phyloP scores from a whole-genome alignment of 768 basidiomycete species.

The Auricularia sp. region DNA sequence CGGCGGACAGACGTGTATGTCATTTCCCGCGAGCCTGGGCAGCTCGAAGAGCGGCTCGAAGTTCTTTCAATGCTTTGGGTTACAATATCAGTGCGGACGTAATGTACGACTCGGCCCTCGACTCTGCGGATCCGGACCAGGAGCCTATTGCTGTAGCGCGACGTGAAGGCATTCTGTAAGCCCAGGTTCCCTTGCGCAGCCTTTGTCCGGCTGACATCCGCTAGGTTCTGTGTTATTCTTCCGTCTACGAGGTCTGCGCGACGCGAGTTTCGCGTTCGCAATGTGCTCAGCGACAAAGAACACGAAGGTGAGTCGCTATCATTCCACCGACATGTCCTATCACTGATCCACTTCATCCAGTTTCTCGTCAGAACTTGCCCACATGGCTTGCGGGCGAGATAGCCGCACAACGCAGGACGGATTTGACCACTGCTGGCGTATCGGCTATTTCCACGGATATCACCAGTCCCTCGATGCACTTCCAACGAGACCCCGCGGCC shows the following conservation, averaged over 20 bases:
- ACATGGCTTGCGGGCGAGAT: conserved; percentile 69
- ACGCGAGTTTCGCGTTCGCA: conserved; percentile 71
- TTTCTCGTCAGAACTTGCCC: conserved; percentile 58
- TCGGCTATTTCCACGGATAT: background rate
- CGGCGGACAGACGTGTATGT: conserved; percentile 81
- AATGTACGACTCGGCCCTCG: conserved; percentile 70
- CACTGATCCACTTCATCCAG: conserved; percentile 25
- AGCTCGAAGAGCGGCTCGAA: conserved; percentile 68
- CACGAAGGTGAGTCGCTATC: conserved; percentile 44
- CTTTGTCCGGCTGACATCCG: too few species aligned
- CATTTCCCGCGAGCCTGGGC: conserved; percentile 65
- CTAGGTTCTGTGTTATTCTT: background rate
- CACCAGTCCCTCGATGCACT: background rate
- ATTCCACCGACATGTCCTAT: background rate
- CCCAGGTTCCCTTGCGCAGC: conserved; percentile 2
- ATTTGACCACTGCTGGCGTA: conserved; percentile 51
- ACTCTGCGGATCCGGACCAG: conserved; percentile 48
- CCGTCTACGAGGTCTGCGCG: conserved; percentile 18
- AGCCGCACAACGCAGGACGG: conserved; percentile 67
- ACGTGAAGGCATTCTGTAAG: conserved; percentile 75
- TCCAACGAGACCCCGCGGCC: background rate
- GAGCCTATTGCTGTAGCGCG: conserved; percentile 38
- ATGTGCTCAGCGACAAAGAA: conserved; percentile 68
- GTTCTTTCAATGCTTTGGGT: conserved; percentile 68
- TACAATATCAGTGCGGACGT: conserved; percentile 77